phyloP scores from a whole-genome alignment of 495 filamentous ascomycete genomes.

The Entonaema liquescens region DNA sequence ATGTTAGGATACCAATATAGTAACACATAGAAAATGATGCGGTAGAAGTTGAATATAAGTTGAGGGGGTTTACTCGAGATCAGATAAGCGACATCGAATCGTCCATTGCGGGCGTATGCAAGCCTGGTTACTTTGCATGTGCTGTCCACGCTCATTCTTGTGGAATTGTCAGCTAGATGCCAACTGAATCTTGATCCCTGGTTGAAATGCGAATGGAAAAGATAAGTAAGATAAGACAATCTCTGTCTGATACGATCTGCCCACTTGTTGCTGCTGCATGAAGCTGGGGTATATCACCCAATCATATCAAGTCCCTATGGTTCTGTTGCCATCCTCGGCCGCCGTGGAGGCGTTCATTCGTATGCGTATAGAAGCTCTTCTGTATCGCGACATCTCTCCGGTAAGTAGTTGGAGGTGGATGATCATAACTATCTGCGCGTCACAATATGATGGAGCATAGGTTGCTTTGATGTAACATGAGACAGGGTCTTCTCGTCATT shows the following conservation, averaged over 20 bases:
- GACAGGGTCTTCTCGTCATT: neutral
- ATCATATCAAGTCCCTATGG: slow-evolving; percentile 1
- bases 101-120: slow-evolving; percentile 24
- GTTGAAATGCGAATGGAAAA: slow-evolving; percentile 16
- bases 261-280: neutral
- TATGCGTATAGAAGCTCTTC: neutral
- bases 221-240: slow-evolving; percentile 36
- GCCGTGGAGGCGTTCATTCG: neutral
- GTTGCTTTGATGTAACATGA: neutral
- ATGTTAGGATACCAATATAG: neutral
- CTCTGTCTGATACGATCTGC: slow-evolving; percentile 6
- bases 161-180: slow-evolving; percentile 13
- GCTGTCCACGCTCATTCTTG: slow-evolving; percentile 21
- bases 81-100: slow-evolving; percentile 15
- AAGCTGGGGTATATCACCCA: slow-evolving; percentile 7
- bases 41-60: neutral
- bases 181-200: slow-evolving; percentile 17
- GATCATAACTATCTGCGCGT: neutral
- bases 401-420: neutral
- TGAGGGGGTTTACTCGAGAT: slow-evolving; percentile 4
- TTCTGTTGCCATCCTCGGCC: neutral
- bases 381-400: neutral
- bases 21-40: no score
- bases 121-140: slow-evolving; percentile 5
- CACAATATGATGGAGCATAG: neutral